These are phyloP conservation scores for Chrysanthemum lavandulifolium DNA, from an alignment of 129 eudicot genomes.

Conservation along the genomic window DNA sequence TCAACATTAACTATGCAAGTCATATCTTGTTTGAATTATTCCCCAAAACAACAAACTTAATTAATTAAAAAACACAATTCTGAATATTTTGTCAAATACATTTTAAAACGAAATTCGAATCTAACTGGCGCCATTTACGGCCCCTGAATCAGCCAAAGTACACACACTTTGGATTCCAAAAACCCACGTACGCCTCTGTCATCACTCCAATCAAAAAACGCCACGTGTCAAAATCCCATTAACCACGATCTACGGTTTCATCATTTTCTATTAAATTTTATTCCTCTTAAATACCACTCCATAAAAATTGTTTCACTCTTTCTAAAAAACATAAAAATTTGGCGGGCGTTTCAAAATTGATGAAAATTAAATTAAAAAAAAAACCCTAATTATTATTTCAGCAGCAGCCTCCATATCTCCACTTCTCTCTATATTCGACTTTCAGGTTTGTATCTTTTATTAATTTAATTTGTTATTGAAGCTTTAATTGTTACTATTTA, in stretches of 20 bases:
- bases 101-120: constrained; percentile 14
- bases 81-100: not conserved
- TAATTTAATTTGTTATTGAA: too few species aligned
- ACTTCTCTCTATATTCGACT: not conserved
- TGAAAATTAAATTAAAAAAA: constrained; percentile 39
- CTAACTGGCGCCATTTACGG: constrained; percentile 17
- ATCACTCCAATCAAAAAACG: constrained; percentile 14
- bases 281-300: not conserved
- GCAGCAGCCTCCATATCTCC: constrained; percentile 23
- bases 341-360: constrained; percentile 54
- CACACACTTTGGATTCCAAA: constrained; percentile 38
- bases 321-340: constrained; percentile 23
- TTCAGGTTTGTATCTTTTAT: too few species aligned
- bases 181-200: constrained; percentile 32
- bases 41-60: too few species aligned
- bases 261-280: not conserved
- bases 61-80: not conserved
- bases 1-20: too few species aligned
- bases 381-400: constrained; percentile 40
- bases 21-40: too few species aligned
- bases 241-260: constrained; percentile 23
- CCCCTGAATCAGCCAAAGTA: constrained; percentile 14
- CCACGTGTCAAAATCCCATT: constrained; percentile 28
- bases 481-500: too few species aligned
- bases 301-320: not conserved